Evolutionary conservation across 495 filamentous ascomycete genomes (phyloP), one percentile per base, ranked within the genome.

Genomic region (Penicillium silybi): DNA sequence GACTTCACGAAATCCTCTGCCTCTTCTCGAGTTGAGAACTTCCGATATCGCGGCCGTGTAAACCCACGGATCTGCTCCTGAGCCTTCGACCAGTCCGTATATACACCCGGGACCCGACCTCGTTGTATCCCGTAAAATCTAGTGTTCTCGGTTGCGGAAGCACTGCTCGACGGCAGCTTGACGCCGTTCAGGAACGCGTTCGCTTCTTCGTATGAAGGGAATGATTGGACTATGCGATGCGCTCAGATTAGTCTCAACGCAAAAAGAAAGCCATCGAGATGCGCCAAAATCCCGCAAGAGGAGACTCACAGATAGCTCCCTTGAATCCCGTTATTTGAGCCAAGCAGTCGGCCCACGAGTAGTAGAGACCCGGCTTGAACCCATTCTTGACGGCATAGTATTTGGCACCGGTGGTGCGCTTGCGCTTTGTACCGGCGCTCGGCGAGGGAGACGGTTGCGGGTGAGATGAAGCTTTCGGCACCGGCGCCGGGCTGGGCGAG

Each of bases 361-460:
- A 80, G 68, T 96, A 98, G n/a, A 98, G 83, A 4, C 90, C 93
- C 1, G 93, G 90, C 22, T 73, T 80, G 51, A 80, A 77, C 7
- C 93, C 93, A 18, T 74, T 77, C 35, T 85, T 84, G 20, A 98
- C 93, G 11, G 87, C 90, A 67, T 97, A 98, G 70, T 85, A 96
- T 70, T 93, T 96, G 49, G 77, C 73, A 25, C 76, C 66, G 4
- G 74, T 56, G 4, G 58, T 63, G 47, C 85, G 69, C 69, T 91
- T 91, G 52, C 87, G 75, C 61, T 90, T 90, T 38, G 72, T 70
- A 20, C 82, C 81, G 13, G 72, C 68, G 6, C 75, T 71, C 17
- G 78, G 65, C 9, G 66, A 66, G 15, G 72, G 55, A 15, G 63
- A 58, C 1, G 66, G 59, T 57, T 61, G 58, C 13, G 51, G 47